phyloP scores from a whole-genome alignment of 2,329 filamentous ascomycete species.

The Arthroderma uncinatum region DNA sequence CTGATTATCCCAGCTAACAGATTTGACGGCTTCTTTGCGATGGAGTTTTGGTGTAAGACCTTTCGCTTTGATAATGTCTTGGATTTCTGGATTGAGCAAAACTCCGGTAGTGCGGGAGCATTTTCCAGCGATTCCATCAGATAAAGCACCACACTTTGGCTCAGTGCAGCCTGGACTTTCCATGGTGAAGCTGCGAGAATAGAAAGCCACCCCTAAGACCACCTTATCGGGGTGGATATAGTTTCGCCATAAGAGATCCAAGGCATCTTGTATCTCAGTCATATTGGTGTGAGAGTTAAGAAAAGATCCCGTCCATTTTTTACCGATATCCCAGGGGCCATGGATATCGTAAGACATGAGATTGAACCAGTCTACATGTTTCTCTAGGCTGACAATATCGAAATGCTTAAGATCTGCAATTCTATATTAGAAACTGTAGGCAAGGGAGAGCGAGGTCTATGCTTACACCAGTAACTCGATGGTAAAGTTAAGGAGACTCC shows the following conservation, averaged over 20 bases:
- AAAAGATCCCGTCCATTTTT: constrained; percentile 8
- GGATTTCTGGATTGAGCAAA: constrained; percentile 29
- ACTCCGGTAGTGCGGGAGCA: constrained; percentile 25
- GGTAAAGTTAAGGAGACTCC: constrained; percentile 11
- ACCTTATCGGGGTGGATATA: constrained; percentile 33
- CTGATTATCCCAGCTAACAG: constrained; percentile 22
- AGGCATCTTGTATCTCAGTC: constrained; percentile 30
- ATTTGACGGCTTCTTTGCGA: constrained; percentile 24
- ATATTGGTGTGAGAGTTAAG: constrained; percentile 36
- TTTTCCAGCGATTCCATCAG: constrained; percentile 17
- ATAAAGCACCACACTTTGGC: constrained; percentile 18
- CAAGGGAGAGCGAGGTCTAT: too few relatives aligned
- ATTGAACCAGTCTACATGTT: constrained; percentile 20
- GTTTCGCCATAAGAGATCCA: constrained; percentile 34
- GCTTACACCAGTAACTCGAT: constrained; percentile 20
- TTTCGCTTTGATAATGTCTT: constrained; percentile 17
- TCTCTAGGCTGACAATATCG: constrained; percentile 15
- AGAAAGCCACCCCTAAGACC: constrained; percentile 38
- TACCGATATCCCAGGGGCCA: constrained; percentile 21
- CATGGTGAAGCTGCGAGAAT: constrained; percentile 36
- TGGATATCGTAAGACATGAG: constrained; percentile 24
- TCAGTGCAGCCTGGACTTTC: constrained; percentile 14
- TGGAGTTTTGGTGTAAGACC: constrained; percentile 19
- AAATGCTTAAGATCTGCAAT: constrained; percentile 20
- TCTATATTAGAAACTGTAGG: too few relatives aligned